Evolutionary conservation across 2,329 filamentous ascomycete species (phyloP), one percentile per base, ranked within the genome.

Genomic region (Alternaria arbusti): DNA sequence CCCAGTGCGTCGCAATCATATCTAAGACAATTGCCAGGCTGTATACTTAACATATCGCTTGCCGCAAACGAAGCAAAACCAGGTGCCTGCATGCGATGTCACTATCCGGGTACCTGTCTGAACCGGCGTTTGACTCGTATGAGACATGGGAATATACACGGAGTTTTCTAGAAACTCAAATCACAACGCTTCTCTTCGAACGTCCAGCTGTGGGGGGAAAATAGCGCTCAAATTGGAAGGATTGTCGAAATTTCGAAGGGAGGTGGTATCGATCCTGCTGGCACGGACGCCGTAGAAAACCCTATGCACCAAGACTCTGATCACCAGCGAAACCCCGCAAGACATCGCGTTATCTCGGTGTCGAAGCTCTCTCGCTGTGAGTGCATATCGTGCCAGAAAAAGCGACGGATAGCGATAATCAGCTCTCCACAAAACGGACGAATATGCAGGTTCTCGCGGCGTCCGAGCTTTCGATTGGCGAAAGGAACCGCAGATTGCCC

Each of bases 391-490:
- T 32, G 12, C 25, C 30, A 47, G 28, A 28, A 26, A n/a, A 54
- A 36, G 17, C 45, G 28, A 56, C 57, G 44, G 59, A 32, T 59
- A 22, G 47, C 50, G 30, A 47, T 46, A 22, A 50, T 67, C 64
- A 66, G 66, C 65, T 68, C 63, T 67, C 67, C 69, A 69, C 63
- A 55, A 12, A 54, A 55, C 59, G 61, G 54, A 57, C 43, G 43
- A 40, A 40, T 59, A 58, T 63, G 63, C 57, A 63, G 47, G 57
- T 49, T 46, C 50, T 40, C 54, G 59, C 23, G 46, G 40, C 36
- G 63, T 32, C 63, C 63, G 43, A 64, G 68, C 70, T 67, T 54
- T 66, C 68, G 71, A 72, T 72, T 72, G 64, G 67, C 67, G 70
- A 72, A 55, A 61, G 61, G 52, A 56, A 63, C 30, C 47, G 47